Conservation (phyloP, 2,329 filamentous ascomycete genomes). For the Talaromyces atroroseus region DNA sequence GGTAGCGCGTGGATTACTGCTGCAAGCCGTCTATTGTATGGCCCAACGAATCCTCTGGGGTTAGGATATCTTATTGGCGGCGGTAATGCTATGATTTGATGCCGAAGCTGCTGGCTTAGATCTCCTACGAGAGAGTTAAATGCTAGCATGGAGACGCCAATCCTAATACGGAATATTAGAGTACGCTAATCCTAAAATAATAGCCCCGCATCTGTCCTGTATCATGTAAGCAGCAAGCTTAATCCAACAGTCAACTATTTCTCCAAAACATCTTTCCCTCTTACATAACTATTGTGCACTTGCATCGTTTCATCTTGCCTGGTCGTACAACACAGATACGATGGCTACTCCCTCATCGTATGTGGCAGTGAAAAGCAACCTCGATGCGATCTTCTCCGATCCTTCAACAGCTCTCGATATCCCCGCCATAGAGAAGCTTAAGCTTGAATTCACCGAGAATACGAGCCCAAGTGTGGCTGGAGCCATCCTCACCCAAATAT, state of each 20-base stretch:
- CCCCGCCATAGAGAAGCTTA: constrained; percentile 47
- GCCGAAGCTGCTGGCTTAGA: too few species aligned
- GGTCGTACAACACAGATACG: neutral
- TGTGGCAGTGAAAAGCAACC: constrained; percentile 35
- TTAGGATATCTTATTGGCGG: neutral
- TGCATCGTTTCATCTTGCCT: neutral
- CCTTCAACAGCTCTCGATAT: constrained; percentile 44
- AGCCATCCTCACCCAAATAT: constrained; percentile 42
- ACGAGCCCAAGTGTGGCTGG: constrained; percentile 34
- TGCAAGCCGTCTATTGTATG: neutral
- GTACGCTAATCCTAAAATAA: neutral
- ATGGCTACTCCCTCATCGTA: constrained; percentile 35
- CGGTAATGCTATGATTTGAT: neutral
- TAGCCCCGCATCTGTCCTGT: neutral
- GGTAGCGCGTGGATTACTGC: neutral
- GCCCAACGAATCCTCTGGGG: neutral
- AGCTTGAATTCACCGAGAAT: constrained; percentile 37
- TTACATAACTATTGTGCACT: neutral
- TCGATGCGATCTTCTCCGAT: constrained; percentile 41
- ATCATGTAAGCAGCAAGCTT: neutral
- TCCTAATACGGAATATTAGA: neutral
- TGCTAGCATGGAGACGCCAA: neutral
- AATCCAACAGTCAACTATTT: neutral
- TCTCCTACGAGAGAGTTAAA: too few species aligned
- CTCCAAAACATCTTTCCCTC: neutral